Base-by-base conservation (phyloP, 495 filamentous ascomycete species). In the Bathelium albidoporum region DNA sequence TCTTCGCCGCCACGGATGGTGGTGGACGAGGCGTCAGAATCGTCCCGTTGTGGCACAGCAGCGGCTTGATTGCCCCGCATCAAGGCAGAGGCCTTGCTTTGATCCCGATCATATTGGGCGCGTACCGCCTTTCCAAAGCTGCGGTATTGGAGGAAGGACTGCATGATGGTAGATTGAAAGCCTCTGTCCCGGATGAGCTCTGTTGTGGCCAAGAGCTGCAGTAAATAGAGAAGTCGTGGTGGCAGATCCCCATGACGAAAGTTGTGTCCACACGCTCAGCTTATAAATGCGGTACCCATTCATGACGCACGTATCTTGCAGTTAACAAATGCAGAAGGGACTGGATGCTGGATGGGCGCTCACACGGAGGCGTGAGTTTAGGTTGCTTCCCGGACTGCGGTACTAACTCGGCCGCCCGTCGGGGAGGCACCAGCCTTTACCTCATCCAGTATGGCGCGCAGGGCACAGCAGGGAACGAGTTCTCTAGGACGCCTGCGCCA, bases 61-160 rank as follows among this genome's bases (percentile, higher is more conserved):
- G 12, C n/a, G n/a, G n/a, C 41, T 32, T 59, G 62, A 34, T 55
- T 55, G 5, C 49, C 49, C 24, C 20, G n/a, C 9, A 26, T 29
- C 49, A 55, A 24, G 3, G 52, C 44, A 9, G 31, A 14, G 20
- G 64, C 49, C 29, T 65, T 64, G 9, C n/a, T 63, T 55, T 59
- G 59, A 29, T 69, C 67, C 52, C 63, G 62, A 22, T 66, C 70
- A 14, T 72, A 44, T 59, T 78, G 75, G 41, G 62, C 65, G 16
- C 70, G 60, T 16, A 76, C 73, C n/a, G 72, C 69, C 53, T 70
- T 67, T 32, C 72, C 60, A 45, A 80, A 73, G 32, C 75, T 71
- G 28, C 74, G 74, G 65, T 77, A 79, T 62, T 80, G 77, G 9
- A 67, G 39, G 36, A 70, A 61, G 2, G 70, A 72, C 60, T 71